Percentiles rank a stretch among this genome's conserved stretches.
phyloP scores from a whole-genome alignment of 208 protist genomes.

The Leishmania tropica region DNA sequence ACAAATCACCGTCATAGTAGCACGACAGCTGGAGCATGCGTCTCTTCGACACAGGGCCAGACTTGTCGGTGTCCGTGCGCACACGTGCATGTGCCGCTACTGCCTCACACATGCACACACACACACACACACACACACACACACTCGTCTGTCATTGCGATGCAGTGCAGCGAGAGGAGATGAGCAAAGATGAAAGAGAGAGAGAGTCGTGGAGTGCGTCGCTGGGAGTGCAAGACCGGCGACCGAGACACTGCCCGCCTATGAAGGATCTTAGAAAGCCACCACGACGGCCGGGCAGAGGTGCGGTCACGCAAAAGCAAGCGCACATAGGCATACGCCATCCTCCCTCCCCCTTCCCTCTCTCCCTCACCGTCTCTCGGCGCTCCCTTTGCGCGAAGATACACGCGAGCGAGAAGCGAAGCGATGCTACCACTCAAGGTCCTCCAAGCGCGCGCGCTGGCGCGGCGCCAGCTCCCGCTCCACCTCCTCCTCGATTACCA shows the following conservation, averaged over 20 bases:
- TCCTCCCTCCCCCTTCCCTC: background rate
- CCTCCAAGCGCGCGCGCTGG: conserved; percentile 61
- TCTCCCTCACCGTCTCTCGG: background rate
- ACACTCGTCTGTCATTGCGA: background rate
- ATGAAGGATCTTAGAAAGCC: background rate
- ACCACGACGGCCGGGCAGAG: background rate
- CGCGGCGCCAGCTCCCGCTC: conserved; percentile 51
- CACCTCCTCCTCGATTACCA: conserved; percentile 89
- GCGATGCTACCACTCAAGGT: conserved; percentile 76
- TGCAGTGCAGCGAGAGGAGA: background rate
- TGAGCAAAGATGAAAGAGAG: background rate
- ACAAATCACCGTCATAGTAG: background rate
- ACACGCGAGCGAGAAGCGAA: conserved; percentile 3
- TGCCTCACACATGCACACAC: background rate
- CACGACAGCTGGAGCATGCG: background rate
- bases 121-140: background rate
- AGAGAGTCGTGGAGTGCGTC: background rate
- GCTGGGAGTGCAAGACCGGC: background rate
- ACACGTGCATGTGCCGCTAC: background rate
- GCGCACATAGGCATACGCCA: background rate
- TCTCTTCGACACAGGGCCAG: background rate
- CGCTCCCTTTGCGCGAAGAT: background rate
- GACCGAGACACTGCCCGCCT: background rate
- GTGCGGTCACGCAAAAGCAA: background rate
- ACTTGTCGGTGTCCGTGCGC: background rate